These are phyloP conservation scores for Lentinula boryana DNA, from an alignment of 768 basidiomycete genomes.

Conservation along the genomic window DNA sequence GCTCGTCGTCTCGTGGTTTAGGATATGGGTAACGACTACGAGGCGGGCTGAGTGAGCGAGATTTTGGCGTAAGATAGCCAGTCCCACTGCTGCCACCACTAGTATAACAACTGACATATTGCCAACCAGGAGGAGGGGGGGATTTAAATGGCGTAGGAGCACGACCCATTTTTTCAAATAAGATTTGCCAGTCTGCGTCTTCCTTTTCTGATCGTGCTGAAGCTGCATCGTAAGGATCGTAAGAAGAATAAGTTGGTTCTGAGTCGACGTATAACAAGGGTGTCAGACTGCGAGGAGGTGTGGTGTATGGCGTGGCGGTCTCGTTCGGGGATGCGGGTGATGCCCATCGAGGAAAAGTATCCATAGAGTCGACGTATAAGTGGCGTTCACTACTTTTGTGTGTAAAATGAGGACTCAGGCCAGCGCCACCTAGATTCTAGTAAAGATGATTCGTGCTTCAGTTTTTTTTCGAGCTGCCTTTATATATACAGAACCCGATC, in stretches of 20 bases:
- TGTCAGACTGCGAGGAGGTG: neutral
- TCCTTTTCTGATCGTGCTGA: neutral
- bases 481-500: neutral
- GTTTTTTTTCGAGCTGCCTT: too few relatives aligned
- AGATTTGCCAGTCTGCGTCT: neutral
- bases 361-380: neutral
- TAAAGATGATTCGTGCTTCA: neutral
- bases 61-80: neutral
- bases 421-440: neutral
- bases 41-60: neutral
- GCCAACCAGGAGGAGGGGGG: neutral
- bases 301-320: neutral
- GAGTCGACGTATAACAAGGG: neutral
- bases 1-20: too few relatives aligned
- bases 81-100: neutral
- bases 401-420: neutral
- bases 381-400: neutral
- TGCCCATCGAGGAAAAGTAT: neutral
- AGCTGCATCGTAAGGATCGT: neutral
- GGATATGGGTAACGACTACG: neutral
- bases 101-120: neutral
- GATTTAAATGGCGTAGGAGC: neutral
- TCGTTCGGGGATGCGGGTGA: neutral
- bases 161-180: neutral
- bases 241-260: neutral